Base-by-base conservation (phyloP, 352 stramenopile species). In the Thalassiosira livingstoniorum region DNA sequence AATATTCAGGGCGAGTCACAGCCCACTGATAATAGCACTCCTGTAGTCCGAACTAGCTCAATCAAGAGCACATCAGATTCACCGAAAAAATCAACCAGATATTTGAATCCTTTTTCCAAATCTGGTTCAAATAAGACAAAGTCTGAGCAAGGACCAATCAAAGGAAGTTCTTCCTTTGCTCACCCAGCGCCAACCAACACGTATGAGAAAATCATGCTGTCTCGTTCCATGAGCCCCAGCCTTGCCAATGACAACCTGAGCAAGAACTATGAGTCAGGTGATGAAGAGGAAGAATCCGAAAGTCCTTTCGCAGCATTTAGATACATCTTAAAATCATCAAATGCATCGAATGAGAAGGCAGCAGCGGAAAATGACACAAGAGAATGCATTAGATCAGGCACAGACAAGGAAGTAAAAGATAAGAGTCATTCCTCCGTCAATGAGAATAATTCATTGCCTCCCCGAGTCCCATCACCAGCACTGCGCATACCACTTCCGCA, bases 151-250 rank as follows among this genome's bases (percentile, higher is more conserved):
- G 47, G 47, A 25, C 11, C 11, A 27, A 58, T 58, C 11, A 58
- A 58, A 58, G 11, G 4, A 58, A 58, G 5, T 27, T 58, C 47
- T 5, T 27, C 47, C 11, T 58, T 58, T 27, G 7, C 11, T 5
- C 4, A 10, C 11, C 47, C 47, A 27, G 4, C 47, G 21, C 27
- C 47, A 25, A 29, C 5, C 47, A 58, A 58, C n/a, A n/a, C n/a
- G 47, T 58, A 58, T n/a, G n/a, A 58, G 7, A 58, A n/a, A 7
- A 58, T 58, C 47, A 58, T 58, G 4, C 27, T n/a, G 21, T 58
- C 11, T n/a, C 11, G 47, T 29, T 58, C 47, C 7, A 58, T 58
- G 47, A 58, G 47, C 27, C 47, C 47, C 21, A 58, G 47, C 27
- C 27, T 58, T n/a, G 47, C 11, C 10, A 27, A n/a, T 27, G 27